Base-by-base conservation (phyloP, 2,329 filamentous ascomycete species). In the Colletotrichum theobromicola region DNA sequence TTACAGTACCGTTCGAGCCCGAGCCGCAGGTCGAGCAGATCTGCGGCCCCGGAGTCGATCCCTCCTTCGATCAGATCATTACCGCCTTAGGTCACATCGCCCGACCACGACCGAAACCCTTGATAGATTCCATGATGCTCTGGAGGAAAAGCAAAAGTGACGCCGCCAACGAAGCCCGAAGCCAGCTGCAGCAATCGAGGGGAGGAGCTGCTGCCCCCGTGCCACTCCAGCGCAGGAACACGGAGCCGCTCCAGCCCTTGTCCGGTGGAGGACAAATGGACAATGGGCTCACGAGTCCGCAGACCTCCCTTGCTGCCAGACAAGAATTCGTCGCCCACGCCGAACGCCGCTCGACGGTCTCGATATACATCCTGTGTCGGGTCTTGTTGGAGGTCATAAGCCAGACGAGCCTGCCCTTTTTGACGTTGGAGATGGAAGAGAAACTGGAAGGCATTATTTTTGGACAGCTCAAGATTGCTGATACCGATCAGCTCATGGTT, bases 81-180 rank as follows among this genome's bases (percentile, higher is more conserved):
- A 92, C 93, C 32, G 97, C 97, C 18, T 89, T 99, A 50, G 97
- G 97, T 5, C 96, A 98, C 82, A 98, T 99, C 80, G 95, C 96
- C 67, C 94, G 95, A 74, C 94, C 96, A 78, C 98, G 97, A 81
- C 97, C 97, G 7, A 98, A 98, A 82, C 94, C 95, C 7, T 86
- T 99, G 66, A 98, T 99, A 80, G 97, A 99, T 83, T 96, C 95
- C 24, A 95, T 99, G 83, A 99, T 99, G 95, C 90, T 98, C 35
- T 99, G 97, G 97, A 93, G 97, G 70, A 98, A 98, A 84, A 94
- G 92, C 77, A 98, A 98, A 86, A 98, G 95, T 77, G 96, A 98
- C 83, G 92, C 94, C 26, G 95, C 96, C 32, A 93, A 91, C 78
- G 91, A 93, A 76, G 93, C 94, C 32, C 88, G 92, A 26, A 84